These are phyloP conservation scores for Phylloporus sp. DNA, from an alignment of 768 basidiomycete genomes.

Conservation along the genomic window DNA sequence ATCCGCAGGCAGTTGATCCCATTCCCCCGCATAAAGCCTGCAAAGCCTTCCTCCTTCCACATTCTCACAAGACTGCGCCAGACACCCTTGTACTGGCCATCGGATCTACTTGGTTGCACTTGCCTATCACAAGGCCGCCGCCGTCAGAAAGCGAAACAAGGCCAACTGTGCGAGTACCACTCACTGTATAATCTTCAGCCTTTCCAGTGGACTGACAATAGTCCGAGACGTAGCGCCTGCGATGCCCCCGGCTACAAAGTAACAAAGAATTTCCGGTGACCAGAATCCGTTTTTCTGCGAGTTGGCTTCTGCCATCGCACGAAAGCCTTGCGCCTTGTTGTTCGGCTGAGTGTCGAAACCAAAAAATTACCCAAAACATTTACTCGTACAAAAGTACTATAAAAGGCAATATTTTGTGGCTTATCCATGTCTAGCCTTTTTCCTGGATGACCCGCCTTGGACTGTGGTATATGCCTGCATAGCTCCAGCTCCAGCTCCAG, in stretches of 20 bases:
- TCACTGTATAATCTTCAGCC: slow-evolving; percentile 95
- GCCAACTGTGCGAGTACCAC: slow-evolving; percentile 26
- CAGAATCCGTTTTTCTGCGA: slow-evolving; percentile 27
- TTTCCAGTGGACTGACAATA: slow-evolving; percentile 86
- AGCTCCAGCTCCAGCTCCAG: slow-evolving; percentile 48
- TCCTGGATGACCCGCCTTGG: slow-evolving; percentile 42
- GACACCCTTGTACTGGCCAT: slow-evolving; percentile 75
- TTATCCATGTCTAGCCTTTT: slow-evolving; percentile 56
- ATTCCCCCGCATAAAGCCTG: slow-evolving; percentile 92
- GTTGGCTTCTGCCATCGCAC: slow-evolving; percentile 22
- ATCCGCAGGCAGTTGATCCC: slow-evolving; percentile 89
- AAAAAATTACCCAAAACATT: background rate
- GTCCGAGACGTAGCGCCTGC: slow-evolving; percentile 75
- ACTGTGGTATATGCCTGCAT: slow-evolving; percentile 27
- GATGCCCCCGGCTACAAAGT: slow-evolving; percentile 52
- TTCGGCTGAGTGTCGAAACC: slow-evolving; percentile 1
- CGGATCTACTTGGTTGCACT: slow-evolving; percentile 69
- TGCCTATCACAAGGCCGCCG: slow-evolving; percentile 48
- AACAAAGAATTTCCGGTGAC: slow-evolving; percentile 34
- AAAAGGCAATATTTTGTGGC: no score
- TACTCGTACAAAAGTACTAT: no score
- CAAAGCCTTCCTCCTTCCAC: slow-evolving; percentile 91
- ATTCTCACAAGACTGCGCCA: slow-evolving; percentile 77
- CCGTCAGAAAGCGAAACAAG: background rate
- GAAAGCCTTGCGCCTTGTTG: slow-evolving; percentile 3